These are phyloP conservation scores for Geranium rotundifolium DNA, from an alignment of 345 rosid species.

Conservation along the genomic window DNA sequence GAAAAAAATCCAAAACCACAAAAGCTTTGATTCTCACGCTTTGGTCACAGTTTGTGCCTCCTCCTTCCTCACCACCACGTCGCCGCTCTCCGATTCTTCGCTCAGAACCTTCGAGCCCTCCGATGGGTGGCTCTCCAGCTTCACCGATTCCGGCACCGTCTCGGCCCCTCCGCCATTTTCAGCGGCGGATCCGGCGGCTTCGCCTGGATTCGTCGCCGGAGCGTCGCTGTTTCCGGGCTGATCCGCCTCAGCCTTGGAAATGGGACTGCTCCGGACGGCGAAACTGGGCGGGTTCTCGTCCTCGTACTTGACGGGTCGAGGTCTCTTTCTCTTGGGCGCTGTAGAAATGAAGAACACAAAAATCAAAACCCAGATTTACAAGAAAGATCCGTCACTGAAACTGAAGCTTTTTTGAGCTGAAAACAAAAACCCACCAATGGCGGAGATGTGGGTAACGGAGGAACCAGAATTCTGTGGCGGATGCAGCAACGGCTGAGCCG, in stretches of 20 bases:
- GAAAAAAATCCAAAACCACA: too few relatives aligned
- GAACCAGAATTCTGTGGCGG: conserved; percentile 49
- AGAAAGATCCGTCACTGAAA: not conserved
- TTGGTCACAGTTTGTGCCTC: conserved; percentile 23
- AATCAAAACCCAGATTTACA: not conserved
- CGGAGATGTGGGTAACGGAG: conserved; percentile 38
- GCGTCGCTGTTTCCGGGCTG: conserved; percentile 37
- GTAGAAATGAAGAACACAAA: conserved; percentile 9
- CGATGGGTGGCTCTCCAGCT: conserved; percentile 15
- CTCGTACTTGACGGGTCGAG: conserved; percentile 68
- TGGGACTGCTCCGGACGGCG: conserved; percentile 33
- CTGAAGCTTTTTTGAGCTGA: too few relatives aligned
- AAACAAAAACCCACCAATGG: conserved; percentile 53
- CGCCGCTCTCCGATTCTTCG: conserved; percentile 28
- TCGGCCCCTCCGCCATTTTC: conserved; percentile 24
- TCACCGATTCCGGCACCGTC: conserved; percentile 5
- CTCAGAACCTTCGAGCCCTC: conserved; percentile 31
- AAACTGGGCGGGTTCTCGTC: conserved; percentile 51
- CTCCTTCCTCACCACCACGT: too few relatives aligned
- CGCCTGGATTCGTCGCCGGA: conserved; percentile 29
- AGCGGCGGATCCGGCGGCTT: conserved; percentile 22
- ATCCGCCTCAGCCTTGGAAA: conserved; percentile 48
- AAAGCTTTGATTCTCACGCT: not conserved
- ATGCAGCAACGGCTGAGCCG: conserved; percentile 21
- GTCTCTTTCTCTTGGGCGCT: conserved; percentile 95